phyloP scores from a whole-genome alignment of 768 basidiomycete species.

The Suillus luteus region DNA sequence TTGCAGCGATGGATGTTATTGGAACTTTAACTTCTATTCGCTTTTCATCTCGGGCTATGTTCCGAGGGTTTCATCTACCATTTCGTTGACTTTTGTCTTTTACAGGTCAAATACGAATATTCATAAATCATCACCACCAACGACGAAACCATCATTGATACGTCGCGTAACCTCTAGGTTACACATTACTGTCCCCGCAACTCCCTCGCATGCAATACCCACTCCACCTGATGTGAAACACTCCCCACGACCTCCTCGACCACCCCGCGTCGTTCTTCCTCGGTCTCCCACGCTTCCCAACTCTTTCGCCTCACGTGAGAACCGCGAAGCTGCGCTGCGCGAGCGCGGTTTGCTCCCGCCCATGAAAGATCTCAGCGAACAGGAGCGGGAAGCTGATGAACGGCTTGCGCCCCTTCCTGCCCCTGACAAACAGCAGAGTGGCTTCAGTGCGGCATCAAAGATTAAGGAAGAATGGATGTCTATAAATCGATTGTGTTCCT shows the following conservation, averaged over 20 bases:
- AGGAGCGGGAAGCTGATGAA: constrained; percentile 45
- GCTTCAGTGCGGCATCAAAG: constrained; percentile 48
- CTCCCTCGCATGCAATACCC: constrained; percentile 16
- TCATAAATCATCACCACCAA: background rate
- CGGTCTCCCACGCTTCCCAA: constrained; percentile 25
- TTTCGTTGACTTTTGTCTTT: background rate
- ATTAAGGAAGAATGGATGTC: constrained; percentile 59
- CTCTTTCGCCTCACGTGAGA: constrained; percentile 23
- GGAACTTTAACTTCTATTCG: constrained; percentile 1
- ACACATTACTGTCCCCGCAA: constrained; percentile 23
- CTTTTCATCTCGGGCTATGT: background rate
- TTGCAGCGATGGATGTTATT: background rate
- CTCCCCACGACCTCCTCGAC: constrained; percentile 8
- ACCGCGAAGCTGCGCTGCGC: constrained; percentile 55
- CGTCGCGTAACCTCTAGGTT: constrained; percentile 35
- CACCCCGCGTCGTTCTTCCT: constrained; percentile 3
- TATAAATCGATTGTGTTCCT: constrained; percentile 37
- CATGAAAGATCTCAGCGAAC: constrained; percentile 35
- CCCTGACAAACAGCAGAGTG: constrained; percentile 21
- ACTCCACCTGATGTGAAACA: constrained; percentile 13
- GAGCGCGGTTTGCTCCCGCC: constrained; percentile 61
- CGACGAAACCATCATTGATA: constrained; percentile 21
- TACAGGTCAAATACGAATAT: constrained; percentile 7
- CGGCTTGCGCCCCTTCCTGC: constrained; percentile 43
- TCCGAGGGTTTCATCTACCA: background rate